Percentiles rank a stretch among this genome's conserved stretches.
Evolutionary conservation across 1,139 yeast genomes (phyloP).

Genomic region (Scheffersomyces segobiensis): DNA sequence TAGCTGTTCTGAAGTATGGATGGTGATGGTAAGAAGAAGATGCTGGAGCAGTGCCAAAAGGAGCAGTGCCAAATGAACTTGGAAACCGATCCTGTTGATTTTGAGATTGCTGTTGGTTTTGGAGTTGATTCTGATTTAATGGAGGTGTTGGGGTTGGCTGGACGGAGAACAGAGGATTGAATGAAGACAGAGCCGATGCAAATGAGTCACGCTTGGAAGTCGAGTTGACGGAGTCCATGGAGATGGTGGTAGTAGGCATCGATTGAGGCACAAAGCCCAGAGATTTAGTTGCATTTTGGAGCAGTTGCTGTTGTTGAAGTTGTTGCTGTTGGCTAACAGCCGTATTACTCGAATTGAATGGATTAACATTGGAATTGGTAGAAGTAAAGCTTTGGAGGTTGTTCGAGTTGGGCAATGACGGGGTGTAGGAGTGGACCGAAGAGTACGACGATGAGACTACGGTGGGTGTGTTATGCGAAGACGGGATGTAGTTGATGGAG

Average conservation of each 20-base stretch:
- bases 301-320: background rate
- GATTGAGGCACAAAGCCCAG: slow-evolving; percentile 22
- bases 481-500: slow-evolving; percentile 40
- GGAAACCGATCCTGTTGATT: background rate
- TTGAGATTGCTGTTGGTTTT: background rate
- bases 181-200: background rate
- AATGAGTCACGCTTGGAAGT: slow-evolving; percentile 6
- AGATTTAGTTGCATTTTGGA: slow-evolving; percentile 30
- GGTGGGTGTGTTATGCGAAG: slow-evolving; percentile 57
- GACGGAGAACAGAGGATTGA: slow-evolving; percentile 40
- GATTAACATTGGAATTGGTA: slow-evolving; percentile 12
- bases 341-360: slow-evolving; percentile 50
- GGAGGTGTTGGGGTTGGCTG: slow-evolving; percentile 31
- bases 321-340: slow-evolving; percentile 18
- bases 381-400: slow-evolving; percentile 13
- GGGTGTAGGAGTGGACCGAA: slow-evolving; percentile 43
- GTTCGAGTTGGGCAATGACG: slow-evolving; percentile 20
- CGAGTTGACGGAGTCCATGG: slow-evolving; percentile 46
- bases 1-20: background rate
- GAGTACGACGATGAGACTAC: slow-evolving; percentile 51
- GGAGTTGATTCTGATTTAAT: slow-evolving; percentile 3
- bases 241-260: slow-evolving; percentile 49
- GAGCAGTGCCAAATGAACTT: background rate
- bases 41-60: background rate
- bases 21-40: slow-evolving; percentile 1